Evolutionary conservation across 2,329 filamentous ascomycete species (phyloP).

Genomic region (Aspergillus sp.): DNA sequence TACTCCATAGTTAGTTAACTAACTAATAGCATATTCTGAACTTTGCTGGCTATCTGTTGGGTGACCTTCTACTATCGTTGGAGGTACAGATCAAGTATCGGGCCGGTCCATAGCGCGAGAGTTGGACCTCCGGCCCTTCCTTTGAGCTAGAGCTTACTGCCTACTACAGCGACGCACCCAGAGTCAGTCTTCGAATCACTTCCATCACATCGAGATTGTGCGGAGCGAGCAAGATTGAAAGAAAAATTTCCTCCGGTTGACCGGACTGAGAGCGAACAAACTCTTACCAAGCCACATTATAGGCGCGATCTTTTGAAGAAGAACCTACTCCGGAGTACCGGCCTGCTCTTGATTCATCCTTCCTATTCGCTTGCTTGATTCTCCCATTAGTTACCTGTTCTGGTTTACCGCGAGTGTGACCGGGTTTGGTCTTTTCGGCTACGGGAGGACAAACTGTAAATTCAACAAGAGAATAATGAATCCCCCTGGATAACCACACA

Average conservation of each 20-base stretch:
- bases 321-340: neutral
- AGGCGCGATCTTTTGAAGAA: neutral
- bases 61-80: neutral
- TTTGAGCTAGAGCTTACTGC: neutral
- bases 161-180: neutral
- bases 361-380: neutral
- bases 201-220: neutral
- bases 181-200: neutral
- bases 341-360: neutral
- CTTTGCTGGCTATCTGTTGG: neutral
- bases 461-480: neutral
- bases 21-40: too few relatives aligned
- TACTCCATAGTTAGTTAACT: too few relatives aligned
- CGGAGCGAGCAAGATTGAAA: neutral
- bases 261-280: neutral
- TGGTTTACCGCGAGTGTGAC: neutral
- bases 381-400: neutral
- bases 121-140: neutral
- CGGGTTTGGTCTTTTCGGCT: neutral
- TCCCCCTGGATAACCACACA: neutral
- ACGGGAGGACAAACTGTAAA: neutral
- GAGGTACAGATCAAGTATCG: slow-evolving; percentile 13
- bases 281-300: neutral
- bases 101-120: slow-evolving; percentile 19
- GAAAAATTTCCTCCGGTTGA: neutral